Evolutionary conservation across 2,329 filamentous ascomycete genomes (phyloP).

Genomic region (Canariomyces notabilis): DNA sequence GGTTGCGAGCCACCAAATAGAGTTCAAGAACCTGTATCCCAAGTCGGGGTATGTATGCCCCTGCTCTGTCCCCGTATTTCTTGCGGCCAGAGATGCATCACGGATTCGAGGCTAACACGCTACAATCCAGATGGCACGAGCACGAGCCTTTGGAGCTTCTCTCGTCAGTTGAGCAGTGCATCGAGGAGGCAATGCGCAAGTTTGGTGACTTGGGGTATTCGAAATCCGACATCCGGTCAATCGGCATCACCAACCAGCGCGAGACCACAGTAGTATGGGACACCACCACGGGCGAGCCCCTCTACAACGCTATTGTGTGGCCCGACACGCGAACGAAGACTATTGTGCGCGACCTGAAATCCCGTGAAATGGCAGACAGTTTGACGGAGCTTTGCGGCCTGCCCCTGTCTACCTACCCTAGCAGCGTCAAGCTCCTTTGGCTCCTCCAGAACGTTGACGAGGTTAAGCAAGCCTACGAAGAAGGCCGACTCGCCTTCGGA

Average conservation of each 20-base stretch:
- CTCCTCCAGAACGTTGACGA: slow-evolving; percentile 65
- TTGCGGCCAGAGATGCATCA: no score
- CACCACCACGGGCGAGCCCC: slow-evolving; percentile 68
- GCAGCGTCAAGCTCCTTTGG: slow-evolving; percentile 81
- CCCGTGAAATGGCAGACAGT: slow-evolving; percentile 60
- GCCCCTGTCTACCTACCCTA: slow-evolving; percentile 83
- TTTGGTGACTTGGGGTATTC: slow-evolving; percentile 68
- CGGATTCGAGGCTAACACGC: slow-evolving; percentile 10
- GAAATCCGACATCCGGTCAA: slow-evolving; percentile 63
- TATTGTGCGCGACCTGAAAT: slow-evolving; percentile 72
- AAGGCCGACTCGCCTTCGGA: slow-evolving; percentile 72
- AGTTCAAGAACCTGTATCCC: slow-evolving; percentile 80
- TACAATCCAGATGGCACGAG: slow-evolving; percentile 69
- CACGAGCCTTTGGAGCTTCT: slow-evolving; percentile 78
- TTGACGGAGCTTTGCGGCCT: slow-evolving; percentile 70
- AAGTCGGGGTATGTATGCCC: slow-evolving; percentile 65
- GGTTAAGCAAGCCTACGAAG: slow-evolving; percentile 71
- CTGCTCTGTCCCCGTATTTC: no score
- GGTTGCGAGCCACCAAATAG: slow-evolving; percentile 77
- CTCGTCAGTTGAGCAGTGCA: slow-evolving; percentile 69
- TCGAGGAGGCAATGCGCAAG: slow-evolving; percentile 66
- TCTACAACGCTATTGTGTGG: slow-evolving; percentile 86
- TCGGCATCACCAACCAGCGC: slow-evolving; percentile 87
- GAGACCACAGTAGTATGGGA: slow-evolving; percentile 89
- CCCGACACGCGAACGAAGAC: slow-evolving; percentile 72